Percentiles rank a stretch among this genome's conserved stretches.
Conservation (phyloP, 106 monocot genomes). For the Allium sativum region DNA sequence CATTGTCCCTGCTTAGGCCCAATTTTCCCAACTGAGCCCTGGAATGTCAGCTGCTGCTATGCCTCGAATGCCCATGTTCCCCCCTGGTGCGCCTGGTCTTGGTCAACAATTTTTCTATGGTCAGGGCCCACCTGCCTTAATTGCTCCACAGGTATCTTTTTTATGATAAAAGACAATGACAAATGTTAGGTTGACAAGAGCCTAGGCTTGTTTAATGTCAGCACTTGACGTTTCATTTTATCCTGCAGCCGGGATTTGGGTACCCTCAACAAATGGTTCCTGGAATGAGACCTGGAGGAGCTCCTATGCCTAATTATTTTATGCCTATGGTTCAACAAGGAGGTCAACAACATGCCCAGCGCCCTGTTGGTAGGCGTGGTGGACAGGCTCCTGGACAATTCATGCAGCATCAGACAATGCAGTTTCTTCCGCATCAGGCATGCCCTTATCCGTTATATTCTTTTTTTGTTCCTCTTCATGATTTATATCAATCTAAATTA, state of each 20-base stretch:
- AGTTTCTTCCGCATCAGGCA: slow-evolving; percentile 66
- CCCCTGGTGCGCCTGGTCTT: slow-evolving; percentile 70
- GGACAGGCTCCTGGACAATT: slow-evolving; percentile 50
- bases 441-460: neutral
- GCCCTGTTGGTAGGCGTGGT: slow-evolving; percentile 44
- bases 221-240: neutral
- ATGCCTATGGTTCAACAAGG: slow-evolving; percentile 68
- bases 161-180: neutral
- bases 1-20: slow-evolving; percentile 32
- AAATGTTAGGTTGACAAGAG: slow-evolving; percentile 1
- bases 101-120: slow-evolving; percentile 86
- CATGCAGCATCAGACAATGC: slow-evolving; percentile 37
- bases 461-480: neutral
- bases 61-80: slow-evolving; percentile 75
- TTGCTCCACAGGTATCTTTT: slow-evolving; percentile 60
- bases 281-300: slow-evolving; percentile 76
- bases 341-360: slow-evolving; percentile 40
- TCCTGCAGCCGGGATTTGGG: slow-evolving; percentile 31
- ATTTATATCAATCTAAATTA: neutral
- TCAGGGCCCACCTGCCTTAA: slow-evolving; percentile 66
- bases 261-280: slow-evolving; percentile 72
- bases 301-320: slow-evolving; percentile 72
- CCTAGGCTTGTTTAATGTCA: neutral
- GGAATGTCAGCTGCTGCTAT: slow-evolving; percentile 42
- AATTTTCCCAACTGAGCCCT: slow-evolving; percentile 77